phyloP scores from a whole-genome alignment of 768 basidiomycete genomes.

The Mycena indigotica region DNA sequence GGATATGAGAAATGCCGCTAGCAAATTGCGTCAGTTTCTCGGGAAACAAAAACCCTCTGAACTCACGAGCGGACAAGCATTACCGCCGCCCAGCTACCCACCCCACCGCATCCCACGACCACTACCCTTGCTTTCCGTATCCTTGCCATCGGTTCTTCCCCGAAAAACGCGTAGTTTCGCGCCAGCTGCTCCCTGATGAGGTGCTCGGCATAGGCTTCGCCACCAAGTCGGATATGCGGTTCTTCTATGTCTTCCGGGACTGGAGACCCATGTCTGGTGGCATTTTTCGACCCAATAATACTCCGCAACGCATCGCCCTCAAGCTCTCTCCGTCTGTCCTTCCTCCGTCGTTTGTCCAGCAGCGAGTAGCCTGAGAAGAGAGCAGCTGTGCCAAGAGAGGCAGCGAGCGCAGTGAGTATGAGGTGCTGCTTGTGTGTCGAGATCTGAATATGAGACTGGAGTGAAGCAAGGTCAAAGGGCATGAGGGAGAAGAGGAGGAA shows the following conservation, averaged over 20 bases:
- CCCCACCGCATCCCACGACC: conserved; percentile 93
- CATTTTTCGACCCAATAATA: conserved; percentile 40
- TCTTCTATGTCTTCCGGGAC: background rate
- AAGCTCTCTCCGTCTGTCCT: conserved; percentile 52
- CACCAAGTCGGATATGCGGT: conserved; percentile 5
- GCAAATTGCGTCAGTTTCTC: background rate
- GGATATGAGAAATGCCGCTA: conserved; percentile 75
- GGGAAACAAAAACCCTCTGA: background rate
- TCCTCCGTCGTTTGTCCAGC: conserved; percentile 41
- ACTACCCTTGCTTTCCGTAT: conserved; percentile 78
- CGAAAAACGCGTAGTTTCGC: conserved; percentile 93
- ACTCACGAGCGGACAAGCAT: conserved; percentile 91
- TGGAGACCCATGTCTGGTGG: conserved; percentile 13
- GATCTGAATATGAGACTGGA: background rate
- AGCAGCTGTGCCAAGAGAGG: conserved; percentile 63
- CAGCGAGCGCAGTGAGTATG: conserved; percentile 61
- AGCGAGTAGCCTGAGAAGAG: conserved; percentile 60
- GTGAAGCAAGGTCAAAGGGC: background rate
- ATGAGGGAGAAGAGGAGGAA: background rate
- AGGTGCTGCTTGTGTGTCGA: conserved; percentile 60
- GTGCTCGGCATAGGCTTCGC: conserved; percentile 64
- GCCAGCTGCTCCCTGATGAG: conserved; percentile 89
- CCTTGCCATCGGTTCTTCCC: conserved; percentile 82
- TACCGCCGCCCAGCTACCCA: conserved; percentile 93
- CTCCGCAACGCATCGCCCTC: conserved; percentile 59